Evolutionary conservation across 768 basidiomycete species (phyloP).

Genomic region (Leccinum ochraceum): DNA sequence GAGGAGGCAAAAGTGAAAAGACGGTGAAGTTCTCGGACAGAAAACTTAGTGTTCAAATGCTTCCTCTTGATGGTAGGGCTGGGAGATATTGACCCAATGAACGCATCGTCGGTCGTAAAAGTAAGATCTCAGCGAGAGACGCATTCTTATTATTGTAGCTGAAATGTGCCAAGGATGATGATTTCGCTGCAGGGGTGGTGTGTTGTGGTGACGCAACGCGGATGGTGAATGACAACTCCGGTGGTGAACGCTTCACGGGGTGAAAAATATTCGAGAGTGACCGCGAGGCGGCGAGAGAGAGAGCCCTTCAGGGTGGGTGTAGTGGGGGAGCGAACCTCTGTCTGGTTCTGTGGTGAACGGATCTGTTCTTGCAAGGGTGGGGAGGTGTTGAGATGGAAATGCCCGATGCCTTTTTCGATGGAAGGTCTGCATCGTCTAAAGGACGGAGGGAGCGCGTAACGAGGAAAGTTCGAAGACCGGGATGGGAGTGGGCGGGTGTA

Average conservation of each 20-base stretch:
- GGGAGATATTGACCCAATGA: slow-evolving; percentile 35
- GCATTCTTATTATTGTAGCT: slow-evolving; percentile 29
- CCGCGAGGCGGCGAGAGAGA: slow-evolving; percentile 28
- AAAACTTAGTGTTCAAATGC: slow-evolving; percentile 31
- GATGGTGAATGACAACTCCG: slow-evolving; percentile 25
- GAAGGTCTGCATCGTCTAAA: slow-evolving; percentile 19
- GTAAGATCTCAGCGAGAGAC: slow-evolving; percentile 19
- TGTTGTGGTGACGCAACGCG: slow-evolving; percentile 17
- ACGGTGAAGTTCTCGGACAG: slow-evolving; percentile 38
- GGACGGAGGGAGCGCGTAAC: slow-evolving; percentile 25
- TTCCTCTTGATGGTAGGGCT: slow-evolving; percentile 34
- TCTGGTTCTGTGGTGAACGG: slow-evolving; percentile 14
- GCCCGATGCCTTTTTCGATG: slow-evolving; percentile 42
- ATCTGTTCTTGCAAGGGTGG: slow-evolving; percentile 54
- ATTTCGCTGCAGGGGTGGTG: slow-evolving; percentile 3
- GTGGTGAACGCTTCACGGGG: slow-evolving; percentile 29
- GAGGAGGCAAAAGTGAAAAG: slow-evolving; percentile 33
- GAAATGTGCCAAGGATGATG: slow-evolving; percentile 11
- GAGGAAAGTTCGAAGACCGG: slow-evolving; percentile 53
- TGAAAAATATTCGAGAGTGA: slow-evolving; percentile 34
- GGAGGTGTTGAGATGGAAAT: slow-evolving; percentile 69
- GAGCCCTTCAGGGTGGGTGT: slow-evolving; percentile 28
- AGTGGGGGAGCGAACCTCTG: slow-evolving; percentile 12
- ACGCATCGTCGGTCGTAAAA: slow-evolving; percentile 11
- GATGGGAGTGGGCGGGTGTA: slow-evolving; percentile 58